Evolutionary conservation across 768 basidiomycete species (phyloP).

Genomic region (Crepidotus variabilis): DNA sequence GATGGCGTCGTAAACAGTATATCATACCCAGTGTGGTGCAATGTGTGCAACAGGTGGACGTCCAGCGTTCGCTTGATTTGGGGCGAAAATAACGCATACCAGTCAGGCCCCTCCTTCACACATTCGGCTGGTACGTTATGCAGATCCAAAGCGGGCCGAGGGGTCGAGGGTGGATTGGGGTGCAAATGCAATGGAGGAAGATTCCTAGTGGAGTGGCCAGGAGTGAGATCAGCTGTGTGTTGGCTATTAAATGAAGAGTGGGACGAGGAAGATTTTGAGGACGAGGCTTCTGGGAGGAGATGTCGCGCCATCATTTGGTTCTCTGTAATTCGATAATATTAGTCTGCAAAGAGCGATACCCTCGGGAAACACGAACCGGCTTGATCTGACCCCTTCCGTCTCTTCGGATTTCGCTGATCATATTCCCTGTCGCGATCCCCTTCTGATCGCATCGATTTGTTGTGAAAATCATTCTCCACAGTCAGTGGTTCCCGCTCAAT

Average conservation of each 20-base stretch:
- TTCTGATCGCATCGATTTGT: not conserved
- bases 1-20: not conserved
- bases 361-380: not conserved
- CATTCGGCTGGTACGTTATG: slow-evolving; percentile 44
- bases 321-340: not conserved
- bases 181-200: not conserved
- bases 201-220: not conserved
- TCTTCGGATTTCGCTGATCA: not conserved
- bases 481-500: not conserved
- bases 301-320: not conserved
- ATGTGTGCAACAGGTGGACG: slow-evolving; percentile 71
- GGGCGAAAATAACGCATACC: slow-evolving; percentile 84
- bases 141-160: slow-evolving; percentile 36
- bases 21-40: slow-evolving; percentile 22
- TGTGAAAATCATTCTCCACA: not conserved
- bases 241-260: not conserved
- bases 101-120: slow-evolving; percentile 72
- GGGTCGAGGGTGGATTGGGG: not conserved
- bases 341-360: not conserved
- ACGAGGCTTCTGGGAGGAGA: not conserved
- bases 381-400: not conserved
- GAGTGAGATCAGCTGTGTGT: not conserved
- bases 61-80: slow-evolving; percentile 69
- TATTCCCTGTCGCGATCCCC: not conserved
- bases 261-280: not conserved